Evolutionary conservation across 2,329 filamentous ascomycete genomes (phyloP).

Genomic region (Cladophialophora psammophila): DNA sequence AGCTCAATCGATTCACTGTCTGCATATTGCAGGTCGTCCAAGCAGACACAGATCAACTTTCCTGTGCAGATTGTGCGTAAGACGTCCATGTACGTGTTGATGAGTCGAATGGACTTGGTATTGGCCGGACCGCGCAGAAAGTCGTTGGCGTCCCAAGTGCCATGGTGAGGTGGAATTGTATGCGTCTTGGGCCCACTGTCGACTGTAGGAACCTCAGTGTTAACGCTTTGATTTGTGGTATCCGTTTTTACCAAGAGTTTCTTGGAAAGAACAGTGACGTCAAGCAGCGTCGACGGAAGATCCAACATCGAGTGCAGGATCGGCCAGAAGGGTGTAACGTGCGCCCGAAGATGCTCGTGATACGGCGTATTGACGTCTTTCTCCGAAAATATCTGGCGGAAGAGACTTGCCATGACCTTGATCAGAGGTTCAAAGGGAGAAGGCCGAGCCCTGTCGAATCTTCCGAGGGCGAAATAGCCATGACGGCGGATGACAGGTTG

Average conservation of each 20-base stretch:
- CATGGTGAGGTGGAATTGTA: slow-evolving; percentile 11
- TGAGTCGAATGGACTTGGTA: slow-evolving; percentile 70
- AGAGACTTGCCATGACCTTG: slow-evolving; percentile 66
- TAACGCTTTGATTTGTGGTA: slow-evolving; percentile 32
- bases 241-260: slow-evolving; percentile 40
- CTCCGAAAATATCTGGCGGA: slow-evolving; percentile 71
- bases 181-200: slow-evolving; percentile 22
- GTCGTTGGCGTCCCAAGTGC: slow-evolving; percentile 40
- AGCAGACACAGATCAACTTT: slow-evolving; percentile 85
- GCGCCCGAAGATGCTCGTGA: slow-evolving; percentile 64
- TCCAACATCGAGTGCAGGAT: slow-evolving; percentile 65
- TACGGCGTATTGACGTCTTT: slow-evolving; percentile 68
- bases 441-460: slow-evolving; percentile 66
- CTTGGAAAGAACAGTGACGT: slow-evolving; percentile 48
- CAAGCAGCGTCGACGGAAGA: slow-evolving; percentile 69
- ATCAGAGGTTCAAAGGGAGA: slow-evolving; percentile 69
- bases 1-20: slow-evolving; percentile 87
- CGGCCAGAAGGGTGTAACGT: slow-evolving; percentile 65
- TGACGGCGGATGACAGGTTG: slow-evolving; percentile 63
- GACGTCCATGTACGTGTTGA: slow-evolving; percentile 88
- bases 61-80: slow-evolving; percentile 80
- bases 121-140: slow-evolving; percentile 50
- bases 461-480: slow-evolving; percentile 67
- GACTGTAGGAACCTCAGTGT: slow-evolving; percentile 36
- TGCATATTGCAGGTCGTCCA: slow-evolving; percentile 90